Percentiles rank a stretch among this genome's conserved stretches.
Conservation (phyloP, 495 filamentous ascomycete genomes). For the Penicillium salamii region DNA sequence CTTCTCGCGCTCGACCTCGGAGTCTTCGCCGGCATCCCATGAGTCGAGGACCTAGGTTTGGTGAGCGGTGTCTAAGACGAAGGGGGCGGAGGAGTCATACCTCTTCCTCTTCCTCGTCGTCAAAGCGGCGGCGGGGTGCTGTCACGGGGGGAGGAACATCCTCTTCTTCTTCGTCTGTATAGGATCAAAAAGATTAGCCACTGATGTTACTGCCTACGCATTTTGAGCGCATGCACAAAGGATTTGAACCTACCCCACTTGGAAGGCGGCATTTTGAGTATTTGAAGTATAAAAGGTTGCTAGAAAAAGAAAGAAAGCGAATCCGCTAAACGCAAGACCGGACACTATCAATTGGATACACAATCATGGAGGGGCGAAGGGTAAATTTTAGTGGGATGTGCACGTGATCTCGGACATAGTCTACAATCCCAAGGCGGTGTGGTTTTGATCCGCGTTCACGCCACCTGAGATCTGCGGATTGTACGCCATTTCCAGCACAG, state of each 20-base stretch:
- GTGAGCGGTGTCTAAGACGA: background rate
- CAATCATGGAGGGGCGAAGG: slow-evolving; percentile 24
- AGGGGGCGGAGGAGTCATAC: slow-evolving; percentile 47
- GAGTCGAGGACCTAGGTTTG: slow-evolving; percentile 77
- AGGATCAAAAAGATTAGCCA: slow-evolving; percentile 15
- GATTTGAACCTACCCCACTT: slow-evolving; percentile 50
- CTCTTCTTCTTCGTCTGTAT: slow-evolving; percentile 65
- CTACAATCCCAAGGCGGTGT: too few relatives aligned
- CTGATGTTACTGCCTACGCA: background rate
- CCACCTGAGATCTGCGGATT: too few relatives aligned
- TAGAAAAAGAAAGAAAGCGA: slow-evolving; percentile 7
- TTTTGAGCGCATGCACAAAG: background rate
- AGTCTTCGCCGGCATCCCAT: slow-evolving; percentile 97
- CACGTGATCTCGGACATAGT: slow-evolving; percentile 23
- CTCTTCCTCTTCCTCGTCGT: slow-evolving; percentile 92
- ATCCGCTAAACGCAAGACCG: slow-evolving; percentile 18
- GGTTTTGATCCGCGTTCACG: too few relatives aligned
- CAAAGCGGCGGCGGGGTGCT: slow-evolving; percentile 65
- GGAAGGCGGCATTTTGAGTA: slow-evolving; percentile 43
- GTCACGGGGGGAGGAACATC: slow-evolving; percentile 63
- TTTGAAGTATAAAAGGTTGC: slow-evolving; percentile 13
- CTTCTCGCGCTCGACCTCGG: slow-evolving; percentile 94
- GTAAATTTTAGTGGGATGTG: slow-evolving; percentile 35
- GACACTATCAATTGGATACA: slow-evolving; percentile 18
- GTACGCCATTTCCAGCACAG: too few relatives aligned